Evolutionary conservation across 352 stramenopile species (phyloP).

Genomic region (Globisporangium rhizosaccharum): DNA sequence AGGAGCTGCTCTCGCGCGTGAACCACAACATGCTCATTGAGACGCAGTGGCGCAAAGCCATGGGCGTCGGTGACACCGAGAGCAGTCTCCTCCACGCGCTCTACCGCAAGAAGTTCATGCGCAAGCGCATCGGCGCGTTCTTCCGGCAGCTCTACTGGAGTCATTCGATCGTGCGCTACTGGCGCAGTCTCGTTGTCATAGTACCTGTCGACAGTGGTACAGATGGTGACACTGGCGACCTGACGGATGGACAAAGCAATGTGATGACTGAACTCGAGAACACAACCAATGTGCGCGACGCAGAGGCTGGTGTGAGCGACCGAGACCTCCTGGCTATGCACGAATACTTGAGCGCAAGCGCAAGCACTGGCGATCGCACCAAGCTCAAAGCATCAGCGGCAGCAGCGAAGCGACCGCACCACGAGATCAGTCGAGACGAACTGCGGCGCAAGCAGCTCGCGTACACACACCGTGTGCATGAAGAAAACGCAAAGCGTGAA

Average conservation of each 20-base stretch:
- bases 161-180: conserved; percentile 29
- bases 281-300: not conserved
- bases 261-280: not conserved
- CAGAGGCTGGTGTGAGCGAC: conserved; percentile 1
- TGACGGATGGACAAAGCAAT: not conserved
- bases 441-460: conserved; percentile 27
- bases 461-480: conserved; percentile 33
- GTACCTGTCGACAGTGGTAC: not conserved
- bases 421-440: conserved; percentile 7
- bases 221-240: not conserved
- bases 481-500: conserved; percentile 36
- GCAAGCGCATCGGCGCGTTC: conserved; percentile 23
- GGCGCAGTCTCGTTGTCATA: conserved; percentile 22
- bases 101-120: conserved; percentile 61
- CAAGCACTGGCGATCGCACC: not conserved
- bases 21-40: conserved; percentile 64
- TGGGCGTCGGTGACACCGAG: conserved; percentile 53
- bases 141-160: conserved; percentile 28
- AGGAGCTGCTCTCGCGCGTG: conserved; percentile 46
- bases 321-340: no score
- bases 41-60: conserved; percentile 55
- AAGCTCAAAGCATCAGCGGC: not conserved
- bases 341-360: no score
- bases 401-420: not conserved
- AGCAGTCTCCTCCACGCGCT: conserved; percentile 47